phyloP scores from a whole-genome alignment of 805 yeast species.

The Candida krabiensis region DNA sequence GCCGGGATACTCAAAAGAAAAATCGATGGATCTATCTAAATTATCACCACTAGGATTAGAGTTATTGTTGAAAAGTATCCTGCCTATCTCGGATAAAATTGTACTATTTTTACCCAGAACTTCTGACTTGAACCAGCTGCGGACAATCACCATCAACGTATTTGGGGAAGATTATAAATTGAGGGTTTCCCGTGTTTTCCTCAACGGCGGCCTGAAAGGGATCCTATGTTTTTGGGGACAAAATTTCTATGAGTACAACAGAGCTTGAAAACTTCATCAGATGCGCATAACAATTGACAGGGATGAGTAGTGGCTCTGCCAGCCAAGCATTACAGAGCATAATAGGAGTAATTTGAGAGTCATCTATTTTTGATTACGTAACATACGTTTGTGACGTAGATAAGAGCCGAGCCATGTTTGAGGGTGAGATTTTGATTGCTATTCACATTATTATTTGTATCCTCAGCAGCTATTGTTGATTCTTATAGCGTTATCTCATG shows the following conservation, averaged over 20 bases:
- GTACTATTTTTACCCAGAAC: conserved; percentile 66
- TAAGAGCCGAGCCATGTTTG: too few species aligned
- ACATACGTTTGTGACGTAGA: too few species aligned
- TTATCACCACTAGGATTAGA: conserved; percentile 51
- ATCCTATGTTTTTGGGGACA: conserved; percentile 63
- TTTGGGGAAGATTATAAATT: conserved; percentile 45
- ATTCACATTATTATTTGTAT: too few species aligned
- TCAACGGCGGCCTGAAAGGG: conserved; percentile 50
- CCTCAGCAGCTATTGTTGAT: too few species aligned
- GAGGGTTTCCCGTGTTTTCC: conserved; percentile 44
- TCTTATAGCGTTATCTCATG: too few species aligned
- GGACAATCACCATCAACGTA: conserved; percentile 44
- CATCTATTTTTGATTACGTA: too few species aligned
- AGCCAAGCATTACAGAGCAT: neutral
- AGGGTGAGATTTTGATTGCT: too few species aligned
- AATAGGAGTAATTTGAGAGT: too few species aligned
- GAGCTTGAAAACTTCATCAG: conserved; percentile 3
- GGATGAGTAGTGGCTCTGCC: conserved; percentile 2
- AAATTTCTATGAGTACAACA: conserved; percentile 31
- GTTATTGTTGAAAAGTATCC: conserved; percentile 43
- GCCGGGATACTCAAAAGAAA: conserved; percentile 49
- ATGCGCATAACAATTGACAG: neutral
- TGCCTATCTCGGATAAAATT: conserved; percentile 44
- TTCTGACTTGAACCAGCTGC: conserved; percentile 52
- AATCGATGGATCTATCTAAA: conserved; percentile 45